A percentile compares a stretch with the other conserved stretches of the same genome.
These are phyloP conservation scores for Metschnikowia similis DNA, from an alignment of 805 yeast species.

Conservation along the genomic window DNA sequence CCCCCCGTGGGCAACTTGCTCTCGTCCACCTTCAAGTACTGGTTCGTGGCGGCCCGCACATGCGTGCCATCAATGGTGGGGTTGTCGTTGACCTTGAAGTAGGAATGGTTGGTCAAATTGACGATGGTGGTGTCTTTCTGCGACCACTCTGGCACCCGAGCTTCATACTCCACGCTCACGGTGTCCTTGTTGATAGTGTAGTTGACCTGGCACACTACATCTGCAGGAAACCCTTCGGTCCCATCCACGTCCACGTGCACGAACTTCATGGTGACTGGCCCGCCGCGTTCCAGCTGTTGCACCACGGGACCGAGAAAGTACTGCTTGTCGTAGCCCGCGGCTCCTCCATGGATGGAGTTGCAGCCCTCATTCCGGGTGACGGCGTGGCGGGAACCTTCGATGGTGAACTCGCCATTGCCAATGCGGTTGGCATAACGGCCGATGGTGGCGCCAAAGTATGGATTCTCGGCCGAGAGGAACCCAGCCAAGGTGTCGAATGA, in stretches of 20 bases:
- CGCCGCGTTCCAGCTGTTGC: constrained; percentile 23
- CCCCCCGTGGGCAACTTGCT: constrained; percentile 45
- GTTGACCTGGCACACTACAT: constrained; percentile 41
- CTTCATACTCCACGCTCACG: constrained; percentile 48
- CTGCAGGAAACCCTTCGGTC: constrained; percentile 60
- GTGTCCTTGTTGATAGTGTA: constrained; percentile 39
- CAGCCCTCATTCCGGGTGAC: constrained; percentile 41
- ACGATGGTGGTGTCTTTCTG: constrained; percentile 44
- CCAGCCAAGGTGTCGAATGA: constrained; percentile 34
- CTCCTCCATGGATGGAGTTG: constrained; percentile 52
- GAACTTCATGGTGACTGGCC: constrained; percentile 34
- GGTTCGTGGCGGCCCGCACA: constrained; percentile 33
- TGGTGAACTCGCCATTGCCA: constrained; percentile 36
- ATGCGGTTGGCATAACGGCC: constrained; percentile 67
- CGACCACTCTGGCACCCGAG: constrained; percentile 25
- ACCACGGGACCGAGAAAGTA: constrained; percentile 53
- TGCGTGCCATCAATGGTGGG: constrained; percentile 29
- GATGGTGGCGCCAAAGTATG: constrained; percentile 59
- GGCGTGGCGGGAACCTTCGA: constrained; percentile 38
- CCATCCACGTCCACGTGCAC: constrained; percentile 42
- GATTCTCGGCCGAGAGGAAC: constrained; percentile 30
- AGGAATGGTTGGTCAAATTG: constrained; percentile 60
- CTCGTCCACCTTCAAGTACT: constrained; percentile 40
- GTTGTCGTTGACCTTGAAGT: constrained; percentile 45
- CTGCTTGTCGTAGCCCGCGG: constrained; percentile 47